These are phyloP conservation scores for Piper betle DNA, from an alignment of 164 flowering plant species.

Conservation along the genomic window DNA sequence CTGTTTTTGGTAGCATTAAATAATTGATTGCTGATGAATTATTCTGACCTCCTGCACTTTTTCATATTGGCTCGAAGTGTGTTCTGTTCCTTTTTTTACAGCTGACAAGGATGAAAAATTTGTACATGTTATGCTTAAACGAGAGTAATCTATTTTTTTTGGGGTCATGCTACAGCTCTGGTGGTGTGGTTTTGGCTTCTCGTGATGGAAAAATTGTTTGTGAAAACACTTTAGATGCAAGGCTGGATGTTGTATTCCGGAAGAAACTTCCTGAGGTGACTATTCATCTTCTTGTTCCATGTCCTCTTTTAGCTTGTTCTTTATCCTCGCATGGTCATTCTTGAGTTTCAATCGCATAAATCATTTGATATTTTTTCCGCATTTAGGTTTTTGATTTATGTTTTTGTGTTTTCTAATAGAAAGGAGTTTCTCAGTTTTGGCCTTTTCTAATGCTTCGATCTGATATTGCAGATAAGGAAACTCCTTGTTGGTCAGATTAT, in stretches of 20 bases:
- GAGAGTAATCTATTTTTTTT: too few relatives aligned
- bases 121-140: too few relatives aligned
- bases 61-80: background rate
- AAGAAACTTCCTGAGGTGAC: slow-evolving; percentile 84
- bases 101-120: too few relatives aligned
- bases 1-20: background rate
- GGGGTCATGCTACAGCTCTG: slow-evolving; percentile 47
- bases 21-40: background rate
- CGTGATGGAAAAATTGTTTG: slow-evolving; percentile 91
- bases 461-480: slow-evolving; percentile 47
- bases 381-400: too few relatives aligned
- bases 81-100: background rate
- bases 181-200: slow-evolving; percentile 91
- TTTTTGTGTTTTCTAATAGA: too few relatives aligned
- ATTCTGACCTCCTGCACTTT: background rate
- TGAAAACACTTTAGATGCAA: slow-evolving; percentile 88
- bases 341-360: background rate
- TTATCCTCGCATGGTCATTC: background rate
- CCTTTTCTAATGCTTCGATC: background rate
- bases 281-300: background rate
- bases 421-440: background rate
- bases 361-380: too few relatives aligned
- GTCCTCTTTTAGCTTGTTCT: background rate
- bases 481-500: slow-evolving; percentile 33
- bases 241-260: slow-evolving; percentile 84